Evolutionary conservation across 768 basidiomycete genomes (phyloP).

Genomic region (Phylloporus arenicola): DNA sequence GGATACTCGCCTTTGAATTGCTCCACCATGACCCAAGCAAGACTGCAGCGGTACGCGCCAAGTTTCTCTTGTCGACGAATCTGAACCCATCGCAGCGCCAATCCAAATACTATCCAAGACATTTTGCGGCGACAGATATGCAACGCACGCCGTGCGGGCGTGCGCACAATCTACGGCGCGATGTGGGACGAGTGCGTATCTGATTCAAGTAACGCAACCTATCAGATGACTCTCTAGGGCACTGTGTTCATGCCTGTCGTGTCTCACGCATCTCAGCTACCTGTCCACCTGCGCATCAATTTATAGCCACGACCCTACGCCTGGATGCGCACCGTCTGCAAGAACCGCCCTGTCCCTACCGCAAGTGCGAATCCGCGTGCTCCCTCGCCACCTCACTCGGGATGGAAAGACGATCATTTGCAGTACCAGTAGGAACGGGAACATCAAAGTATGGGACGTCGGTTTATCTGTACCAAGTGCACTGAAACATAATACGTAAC

Average conservation of each 20-base stretch:
- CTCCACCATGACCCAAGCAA: background rate
- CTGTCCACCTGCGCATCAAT: constrained; percentile 52
- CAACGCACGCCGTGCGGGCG: constrained; percentile 59
- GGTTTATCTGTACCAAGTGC: too few relatives aligned
- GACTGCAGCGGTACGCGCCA: background rate
- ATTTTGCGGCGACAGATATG: constrained; percentile 78
- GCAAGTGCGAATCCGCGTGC: too few relatives aligned
- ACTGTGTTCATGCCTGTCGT: constrained; percentile 78
- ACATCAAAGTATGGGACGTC: too few relatives aligned
- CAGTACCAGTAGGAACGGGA: too few relatives aligned
- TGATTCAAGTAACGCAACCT: background rate
- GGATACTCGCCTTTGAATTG: too few relatives aligned
- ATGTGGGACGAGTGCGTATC: constrained; percentile 81
- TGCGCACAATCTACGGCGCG: constrained; percentile 67
- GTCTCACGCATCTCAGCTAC: constrained; percentile 51
- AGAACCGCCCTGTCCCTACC: too few relatives aligned
- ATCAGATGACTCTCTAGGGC: constrained; percentile 42
- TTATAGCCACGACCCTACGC: too few relatives aligned
- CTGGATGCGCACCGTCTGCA: too few relatives aligned
- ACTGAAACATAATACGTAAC: background rate
- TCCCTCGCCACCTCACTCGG: too few relatives aligned
- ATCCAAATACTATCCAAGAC: constrained; percentile 74
- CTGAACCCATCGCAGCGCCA: constrained; percentile 39
- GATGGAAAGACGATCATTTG: too few relatives aligned
- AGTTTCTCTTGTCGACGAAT: background rate